These are phyloP conservation scores for Magnolia kwangsiensis DNA, from an alignment of 164 flowering plant genomes.

Conservation along the genomic window DNA sequence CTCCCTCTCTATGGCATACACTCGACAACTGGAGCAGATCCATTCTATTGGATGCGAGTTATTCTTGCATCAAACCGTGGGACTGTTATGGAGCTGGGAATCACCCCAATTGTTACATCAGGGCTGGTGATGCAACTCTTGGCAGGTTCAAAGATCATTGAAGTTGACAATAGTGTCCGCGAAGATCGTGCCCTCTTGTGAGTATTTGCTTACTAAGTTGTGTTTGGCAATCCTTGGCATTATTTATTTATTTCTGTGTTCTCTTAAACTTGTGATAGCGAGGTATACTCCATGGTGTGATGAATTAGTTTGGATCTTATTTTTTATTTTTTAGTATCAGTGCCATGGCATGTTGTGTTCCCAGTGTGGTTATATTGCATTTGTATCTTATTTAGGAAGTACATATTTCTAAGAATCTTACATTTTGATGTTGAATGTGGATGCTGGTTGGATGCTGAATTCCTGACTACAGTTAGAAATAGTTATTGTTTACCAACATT, in stretches of 20 bases:
- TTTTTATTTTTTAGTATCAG: no score
- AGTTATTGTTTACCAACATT: no score
- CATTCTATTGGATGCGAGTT: constrained; percentile 66
- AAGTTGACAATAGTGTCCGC: constrained; percentile 51
- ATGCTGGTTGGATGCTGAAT: no score
- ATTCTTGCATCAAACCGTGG: constrained; percentile 61
- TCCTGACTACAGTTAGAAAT: no score
- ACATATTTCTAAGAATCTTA: no score
- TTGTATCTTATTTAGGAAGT: no score
- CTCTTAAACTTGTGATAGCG: neutral
- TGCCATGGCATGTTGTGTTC: no score
- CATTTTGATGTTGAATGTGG: no score
- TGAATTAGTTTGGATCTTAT: neutral
- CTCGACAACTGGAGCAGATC: constrained; percentile 55
- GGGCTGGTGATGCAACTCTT: constrained; percentile 60
- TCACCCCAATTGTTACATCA: constrained; percentile 56
- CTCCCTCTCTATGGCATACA: constrained; percentile 60
- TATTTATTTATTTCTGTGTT: neutral
- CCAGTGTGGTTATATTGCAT: no score
- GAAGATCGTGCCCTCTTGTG: constrained; percentile 57
- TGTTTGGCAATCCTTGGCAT: neutral
- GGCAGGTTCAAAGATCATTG: constrained; percentile 54
- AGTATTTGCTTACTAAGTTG: constrained; percentile 9
- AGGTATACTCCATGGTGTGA: neutral
- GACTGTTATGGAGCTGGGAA: constrained; percentile 61